Base-by-base conservation (phyloP, 2,329 filamentous ascomycete species). In the Macrophomina tecta region DNA sequence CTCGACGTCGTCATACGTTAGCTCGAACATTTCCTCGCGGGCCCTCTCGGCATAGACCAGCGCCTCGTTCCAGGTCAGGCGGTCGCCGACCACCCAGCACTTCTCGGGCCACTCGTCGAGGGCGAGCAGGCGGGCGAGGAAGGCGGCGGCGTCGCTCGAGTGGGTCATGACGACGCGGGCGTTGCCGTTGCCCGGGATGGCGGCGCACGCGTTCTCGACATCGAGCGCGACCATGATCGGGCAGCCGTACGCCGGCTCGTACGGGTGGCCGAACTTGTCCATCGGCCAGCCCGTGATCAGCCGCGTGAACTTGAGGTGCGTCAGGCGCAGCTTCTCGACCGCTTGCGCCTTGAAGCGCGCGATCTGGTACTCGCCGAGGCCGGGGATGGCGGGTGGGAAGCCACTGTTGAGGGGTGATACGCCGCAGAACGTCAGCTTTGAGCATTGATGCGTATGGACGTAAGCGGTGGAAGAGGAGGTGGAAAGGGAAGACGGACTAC, bases 11-110 rank as follows among this genome's bases (percentile, higher is more conserved):
- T 66, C 64, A 32, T 66, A 49, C 30, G 5, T n/a, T 32, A 66
- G 23, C 23, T 28, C 32, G 56, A 60, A 60, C 56, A 60, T 60
- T 53, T 61, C 32, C 38, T 48, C 65, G 16, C 42, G 51, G 11
- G 46, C 51, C 34, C 49, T 16, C 56, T 67, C 65, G 18, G 56
- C 65, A 4, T n/a, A 42, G 9, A 36, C 36, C 12, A 67, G 16
- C 18, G 61, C 60, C 45, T 67, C 46, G 18, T 67, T 64, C 65
- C 55, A 64, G 18, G 65, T 64, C 30, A 67, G 12, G n/a, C 55
- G 60, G 9, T 67, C 58, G 7, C 65, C 65, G 1, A 67, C 49
- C 9, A 63, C 36, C 56, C 30, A 52, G 46, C 56, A 62, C 30
- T 28, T 28, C 46, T 63, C 46, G 12, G 45, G 45, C 65, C 65